Evolutionary conservation across 768 basidiomycete genomes (phyloP).

Genomic region (Artomyces pyxidatus): DNA sequence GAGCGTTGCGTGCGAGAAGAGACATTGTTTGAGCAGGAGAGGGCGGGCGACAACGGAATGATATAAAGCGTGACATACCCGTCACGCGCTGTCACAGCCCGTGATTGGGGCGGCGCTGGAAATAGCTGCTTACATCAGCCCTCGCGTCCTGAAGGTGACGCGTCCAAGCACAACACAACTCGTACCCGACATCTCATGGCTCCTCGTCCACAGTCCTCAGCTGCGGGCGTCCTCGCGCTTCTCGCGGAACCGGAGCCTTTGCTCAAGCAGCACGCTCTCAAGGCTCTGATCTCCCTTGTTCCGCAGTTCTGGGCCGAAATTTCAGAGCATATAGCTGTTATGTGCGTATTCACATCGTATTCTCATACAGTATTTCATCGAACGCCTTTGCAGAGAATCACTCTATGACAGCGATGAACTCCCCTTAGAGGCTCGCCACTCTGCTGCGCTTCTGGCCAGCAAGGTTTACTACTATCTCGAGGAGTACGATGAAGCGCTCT

Average conservation of each 20-base stretch:
- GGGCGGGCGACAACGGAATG: slow-evolving; percentile 3
- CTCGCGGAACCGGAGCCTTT: slow-evolving; percentile 82
- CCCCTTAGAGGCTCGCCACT: slow-evolving; percentile 62
- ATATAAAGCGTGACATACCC: too few relatives aligned
- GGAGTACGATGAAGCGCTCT: slow-evolving; percentile 91
- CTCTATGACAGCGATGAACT: slow-evolving; percentile 81
- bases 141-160: slow-evolving; percentile 25
- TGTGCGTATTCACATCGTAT: slow-evolving; percentile 47
- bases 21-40: slow-evolving; percentile 18
- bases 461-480: slow-evolving; percentile 98
- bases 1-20: slow-evolving; percentile 38
- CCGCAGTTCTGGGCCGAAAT: slow-evolving; percentile 99
- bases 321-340: slow-evolving; percentile 83
- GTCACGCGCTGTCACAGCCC: background rate
- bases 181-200: slow-evolving; percentile 41
- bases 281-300: slow-evolving; percentile 72
- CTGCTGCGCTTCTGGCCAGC: slow-evolving; percentile 89
- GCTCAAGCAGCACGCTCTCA: slow-evolving; percentile 89
- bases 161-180: slow-evolving; percentile 23
- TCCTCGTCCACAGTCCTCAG: slow-evolving; percentile 66
- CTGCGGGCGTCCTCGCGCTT: slow-evolving; percentile 86
- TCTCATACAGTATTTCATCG: slow-evolving; percentile 4
- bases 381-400: slow-evolving; percentile 55
- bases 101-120: slow-evolving; percentile 4
- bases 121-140: background rate